Base-by-base conservation (phyloP, 1,139 yeast genomes). In the Magnusiomyces fungicola region DNA sequence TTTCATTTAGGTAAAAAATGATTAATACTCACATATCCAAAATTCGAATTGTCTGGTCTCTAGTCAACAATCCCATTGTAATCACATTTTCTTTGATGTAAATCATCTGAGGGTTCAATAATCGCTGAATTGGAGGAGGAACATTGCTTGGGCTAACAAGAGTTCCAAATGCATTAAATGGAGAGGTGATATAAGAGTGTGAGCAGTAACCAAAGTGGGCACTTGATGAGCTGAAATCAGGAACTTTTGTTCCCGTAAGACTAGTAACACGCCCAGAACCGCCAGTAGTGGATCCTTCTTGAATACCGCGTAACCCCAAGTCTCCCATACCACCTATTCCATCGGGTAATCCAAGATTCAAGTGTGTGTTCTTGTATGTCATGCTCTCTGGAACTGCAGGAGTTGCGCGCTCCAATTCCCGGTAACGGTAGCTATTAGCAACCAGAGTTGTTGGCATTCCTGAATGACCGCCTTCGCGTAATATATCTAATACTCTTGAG, bases 31-130 rank as follows among this genome's bases (percentile, higher is more conserved):
- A 47, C 41, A 46, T 24, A 9, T 73, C 72, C 56, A 85, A 65
- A 38, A 84, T 64, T 32, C 71, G 72, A 7, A 73, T 59, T 0
- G 78, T 78, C 56, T 81, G 81, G 2, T 65, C 64, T 45, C 72
- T 63, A 0, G 79, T 62, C n/a, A 85, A 58, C 6, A 83, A 68
- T 1, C 79, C 78, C 36, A 73, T 57, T 1, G 72, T 58, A 1
- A 81, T 70, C 1, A 79, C 62, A 56, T 80, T 82, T 43, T 66
- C 69, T 47, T 56, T 68, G 53, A 59, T 58, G 14, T 55, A 51
- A 16, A 59, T 65, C 61, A 60, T 60, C 46, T 57, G 61, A 4
- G 72, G 68, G 43, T 65, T 63, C 36, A 75, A 58, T 27, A 77
- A 62, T 49, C 73, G 71, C 14, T 68, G 62, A 7, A 79, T 67